These are phyloP conservation scores for Pilaira anomala DNA, from an alignment of 192 early-diverging fungal species.

Conservation along the genomic window DNA sequence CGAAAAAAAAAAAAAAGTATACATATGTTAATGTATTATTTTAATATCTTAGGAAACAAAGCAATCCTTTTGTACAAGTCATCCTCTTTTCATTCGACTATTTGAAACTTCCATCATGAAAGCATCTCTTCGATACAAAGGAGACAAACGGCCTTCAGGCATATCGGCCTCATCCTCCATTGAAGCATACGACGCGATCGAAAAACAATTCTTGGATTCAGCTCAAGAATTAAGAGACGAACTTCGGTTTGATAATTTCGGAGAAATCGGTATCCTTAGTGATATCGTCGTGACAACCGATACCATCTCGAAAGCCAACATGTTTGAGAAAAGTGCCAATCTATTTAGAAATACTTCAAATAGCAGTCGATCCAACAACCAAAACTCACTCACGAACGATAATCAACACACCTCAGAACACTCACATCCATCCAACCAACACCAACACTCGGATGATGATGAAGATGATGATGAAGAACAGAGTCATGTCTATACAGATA, in stretches of 20 bases:
- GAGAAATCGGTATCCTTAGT: constrained; percentile 15
- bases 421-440: neutral
- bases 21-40: too few relatives aligned
- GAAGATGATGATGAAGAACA: constrained; percentile 2
- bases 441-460: neutral
- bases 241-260: constrained; percentile 3
- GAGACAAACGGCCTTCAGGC: neutral
- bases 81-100: constrained; percentile 20
- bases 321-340: constrained; percentile 4
- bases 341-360: neutral
- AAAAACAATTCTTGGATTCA: constrained; percentile 15
- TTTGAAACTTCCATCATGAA: constrained; percentile 9
- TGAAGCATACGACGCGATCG: constrained; percentile 16
- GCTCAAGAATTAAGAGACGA: constrained; percentile 2
- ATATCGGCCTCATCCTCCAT: neutral
- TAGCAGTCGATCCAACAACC: too few relatives aligned
- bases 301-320: constrained; percentile 13
- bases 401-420: too few relatives aligned
- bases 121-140: neutral
- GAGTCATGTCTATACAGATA: too few relatives aligned
- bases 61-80: constrained; percentile 10
- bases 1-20: neutral
- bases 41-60: constrained; percentile 19
- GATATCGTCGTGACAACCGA: constrained; percentile 22
- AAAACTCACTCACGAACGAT: too few relatives aligned